Base-by-base conservation (phyloP, 2,329 filamentous ascomycete species). In the Talaromyces atroroseus region DNA sequence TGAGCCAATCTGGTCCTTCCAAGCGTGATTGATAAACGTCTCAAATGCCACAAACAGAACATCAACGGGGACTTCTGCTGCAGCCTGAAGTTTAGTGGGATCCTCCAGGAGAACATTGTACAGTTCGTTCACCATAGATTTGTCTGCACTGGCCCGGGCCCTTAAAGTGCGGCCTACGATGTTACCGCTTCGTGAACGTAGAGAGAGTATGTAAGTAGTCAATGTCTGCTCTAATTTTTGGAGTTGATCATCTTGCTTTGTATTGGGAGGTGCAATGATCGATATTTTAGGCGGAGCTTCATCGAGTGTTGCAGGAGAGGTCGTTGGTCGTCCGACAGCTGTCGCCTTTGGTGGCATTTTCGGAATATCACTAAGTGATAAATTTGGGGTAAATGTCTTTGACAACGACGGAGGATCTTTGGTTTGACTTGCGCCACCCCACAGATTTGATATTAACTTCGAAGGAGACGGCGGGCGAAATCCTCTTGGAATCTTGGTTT, bases 21-120 rank as follows among this genome's bases (percentile, higher is more conserved):
- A 97, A 12, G 89, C 91, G 60, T 91, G 86, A 58, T 85, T 85
- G 59, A 96, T 76, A 64, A 96, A 97, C 60, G 95, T 96, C 69
- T 96, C 92, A 68, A 96, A 97, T 0, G 92, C 88, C 24, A 89
- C 88, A 67, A 96, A 95, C 5, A 97, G 81, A 20, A 92, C 85
- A 66, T 96, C 91, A 8, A 92, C 84, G 2, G 86, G 82, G 8
- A 89, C 80, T 58, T 96, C 90, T 0, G 85, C 81, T 1, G 89
- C 84, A 10, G 85, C 78, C 53, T 95, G 88, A 61, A 89, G 81
- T 65, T 90, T 90, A 52, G 84, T 87, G 0, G 91, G 89, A 61
- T 88, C 88, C 68, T 96, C 91, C 18, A 95, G 84, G 14, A 96
- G 80, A 34, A 85, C 82, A 67, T 96, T 96, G 74, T 96, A 96